phyloP scores from a whole-genome alignment of 208 protist genomes.

The Leishmania turanica region DNA sequence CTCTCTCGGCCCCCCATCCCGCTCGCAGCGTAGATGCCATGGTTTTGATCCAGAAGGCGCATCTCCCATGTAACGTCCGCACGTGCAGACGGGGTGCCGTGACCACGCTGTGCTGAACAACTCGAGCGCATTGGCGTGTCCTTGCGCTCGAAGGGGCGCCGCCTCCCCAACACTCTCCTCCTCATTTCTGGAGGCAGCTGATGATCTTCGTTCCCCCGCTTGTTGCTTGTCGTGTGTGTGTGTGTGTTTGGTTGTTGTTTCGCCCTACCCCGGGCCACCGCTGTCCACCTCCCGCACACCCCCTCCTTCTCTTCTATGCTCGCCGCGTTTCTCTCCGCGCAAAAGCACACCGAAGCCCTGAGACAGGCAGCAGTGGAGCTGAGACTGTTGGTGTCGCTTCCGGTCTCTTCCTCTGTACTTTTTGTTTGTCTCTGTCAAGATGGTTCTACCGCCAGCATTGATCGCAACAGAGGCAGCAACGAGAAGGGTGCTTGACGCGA shows the following conservation, averaged over 20 bases:
- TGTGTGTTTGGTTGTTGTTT: background rate
- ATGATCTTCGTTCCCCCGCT: background rate
- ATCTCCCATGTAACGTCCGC: background rate
- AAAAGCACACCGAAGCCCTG: background rate
- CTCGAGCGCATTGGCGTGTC: background rate
- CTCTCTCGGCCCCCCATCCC: background rate
- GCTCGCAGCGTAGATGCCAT: background rate
- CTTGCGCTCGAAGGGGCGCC: background rate
- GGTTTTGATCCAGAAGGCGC: background rate
- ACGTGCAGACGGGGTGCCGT: background rate
- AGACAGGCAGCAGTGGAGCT: background rate
- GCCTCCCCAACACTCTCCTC: no score
- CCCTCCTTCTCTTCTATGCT: background rate
- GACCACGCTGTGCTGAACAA: background rate
- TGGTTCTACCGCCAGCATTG: background rate
- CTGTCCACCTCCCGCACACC: no score
- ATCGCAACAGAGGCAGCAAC: background rate
- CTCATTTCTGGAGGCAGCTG: background rate
- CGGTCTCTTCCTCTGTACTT: background rate
- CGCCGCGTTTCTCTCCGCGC: background rate
- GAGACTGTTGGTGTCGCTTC: background rate
- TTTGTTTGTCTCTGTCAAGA: background rate
- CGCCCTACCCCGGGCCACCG: no score
- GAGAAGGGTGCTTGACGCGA: background rate
- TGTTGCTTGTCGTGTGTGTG: background rate